Evolutionary conservation across 257 asterid genomes (phyloP).

Genomic region (Rauvolfia tetraphylla): DNA sequence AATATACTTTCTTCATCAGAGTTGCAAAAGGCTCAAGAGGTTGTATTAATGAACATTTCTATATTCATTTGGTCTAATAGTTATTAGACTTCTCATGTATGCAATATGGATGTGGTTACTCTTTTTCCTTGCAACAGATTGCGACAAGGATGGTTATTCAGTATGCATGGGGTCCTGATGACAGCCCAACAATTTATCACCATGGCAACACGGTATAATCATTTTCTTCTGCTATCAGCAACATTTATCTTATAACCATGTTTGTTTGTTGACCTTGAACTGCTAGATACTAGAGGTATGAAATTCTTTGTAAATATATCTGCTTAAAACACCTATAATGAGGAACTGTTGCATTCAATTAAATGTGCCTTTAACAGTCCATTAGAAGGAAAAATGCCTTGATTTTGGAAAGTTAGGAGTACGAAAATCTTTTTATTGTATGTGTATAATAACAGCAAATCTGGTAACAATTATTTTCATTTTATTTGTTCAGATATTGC

Average conservation of each 20-base stretch:
- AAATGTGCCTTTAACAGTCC: background rate
- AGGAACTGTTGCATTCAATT: background rate
- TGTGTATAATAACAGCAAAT: background rate
- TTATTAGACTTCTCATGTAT: background rate
- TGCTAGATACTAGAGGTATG: background rate
- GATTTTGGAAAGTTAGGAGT: background rate
- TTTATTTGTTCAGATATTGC: no score
- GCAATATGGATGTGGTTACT: conserved; percentile 21
- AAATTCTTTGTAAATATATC: background rate
- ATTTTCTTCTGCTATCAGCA: conserved; percentile 1
- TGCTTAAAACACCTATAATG: background rate
- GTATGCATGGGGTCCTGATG: conserved; percentile 97
- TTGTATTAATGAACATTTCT: conserved; percentile 19
- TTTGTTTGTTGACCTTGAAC: background rate
- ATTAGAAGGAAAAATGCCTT: background rate
- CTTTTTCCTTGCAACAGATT: conserved; percentile 48
- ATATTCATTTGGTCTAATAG: background rate
- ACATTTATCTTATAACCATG: background rate
- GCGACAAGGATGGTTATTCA: conserved; percentile 94
- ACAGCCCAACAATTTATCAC: conserved; percentile 78
- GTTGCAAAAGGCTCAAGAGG: conserved; percentile 91
- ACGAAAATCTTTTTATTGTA: background rate
- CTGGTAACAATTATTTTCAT: no score
- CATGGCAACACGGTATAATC: conserved; percentile 72
- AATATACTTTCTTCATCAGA: conserved; percentile 77